A percentile compares a stretch with the other conserved stretches of the same genome.
Evolutionary conservation across 345 rosid genomes (phyloP).

Genomic region (Angophora floribunda): DNA sequence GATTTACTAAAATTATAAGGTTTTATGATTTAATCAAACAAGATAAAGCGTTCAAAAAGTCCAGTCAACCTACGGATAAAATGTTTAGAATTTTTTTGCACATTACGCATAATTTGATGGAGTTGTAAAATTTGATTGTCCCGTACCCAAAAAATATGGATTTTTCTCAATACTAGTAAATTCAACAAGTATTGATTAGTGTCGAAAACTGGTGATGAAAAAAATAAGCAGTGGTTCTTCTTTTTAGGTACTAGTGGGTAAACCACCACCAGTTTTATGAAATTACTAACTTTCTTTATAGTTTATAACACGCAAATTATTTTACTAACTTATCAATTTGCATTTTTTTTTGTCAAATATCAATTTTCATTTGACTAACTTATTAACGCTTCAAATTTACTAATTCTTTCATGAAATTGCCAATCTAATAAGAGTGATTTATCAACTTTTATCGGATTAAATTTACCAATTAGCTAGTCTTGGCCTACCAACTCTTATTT

Average conservation of each 20-base stretch:
- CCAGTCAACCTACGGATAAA: neutral
- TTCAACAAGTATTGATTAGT: neutral
- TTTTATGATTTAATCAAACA: neutral
- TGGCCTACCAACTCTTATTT: neutral
- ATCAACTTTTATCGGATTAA: neutral
- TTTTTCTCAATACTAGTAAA: neutral
- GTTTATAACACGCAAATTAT: too few relatives aligned
- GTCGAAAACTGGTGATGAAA: neutral
- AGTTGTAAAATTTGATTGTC: neutral
- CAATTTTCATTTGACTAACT: too few relatives aligned
- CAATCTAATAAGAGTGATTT: neutral
- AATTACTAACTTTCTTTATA: neutral
- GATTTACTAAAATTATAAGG: neutral
- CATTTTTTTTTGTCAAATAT: too few relatives aligned
- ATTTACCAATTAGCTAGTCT: neutral
- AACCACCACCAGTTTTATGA: neutral
- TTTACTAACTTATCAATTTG: neutral
- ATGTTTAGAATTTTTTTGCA: neutral
- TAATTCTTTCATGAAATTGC: too few relatives aligned
- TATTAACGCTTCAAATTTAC: neutral
- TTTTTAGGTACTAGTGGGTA: neutral
- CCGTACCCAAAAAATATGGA: neutral
- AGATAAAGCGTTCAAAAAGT: neutral
- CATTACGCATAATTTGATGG: neutral
- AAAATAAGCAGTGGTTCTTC: neutral